Evolutionary conservation across 192 early-diverging fungal genomes (phyloP).

Genomic region (Globomyces pollinis-pini): DNA sequence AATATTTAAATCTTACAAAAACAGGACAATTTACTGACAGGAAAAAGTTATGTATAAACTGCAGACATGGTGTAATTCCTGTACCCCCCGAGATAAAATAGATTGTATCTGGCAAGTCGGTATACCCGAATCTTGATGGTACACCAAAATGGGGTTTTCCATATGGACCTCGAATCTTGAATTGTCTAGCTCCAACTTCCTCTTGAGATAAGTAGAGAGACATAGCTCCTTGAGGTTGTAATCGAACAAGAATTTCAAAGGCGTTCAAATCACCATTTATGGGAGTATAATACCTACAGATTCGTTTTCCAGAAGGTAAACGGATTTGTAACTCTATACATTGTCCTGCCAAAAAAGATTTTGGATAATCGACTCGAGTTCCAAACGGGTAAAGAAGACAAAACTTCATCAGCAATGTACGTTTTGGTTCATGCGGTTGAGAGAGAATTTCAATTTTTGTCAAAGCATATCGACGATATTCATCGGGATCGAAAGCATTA

Average conservation of each 20-base stretch:
- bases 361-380: slow-evolving; percentile 13
- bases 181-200: slow-evolving; percentile 28
- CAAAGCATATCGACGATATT: slow-evolving; percentile 37
- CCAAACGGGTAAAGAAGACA: slow-evolving; percentile 32
- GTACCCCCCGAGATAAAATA: slow-evolving; percentile 33
- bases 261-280: slow-evolving; percentile 12
- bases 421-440: background rate
- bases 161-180: slow-evolving; percentile 39
- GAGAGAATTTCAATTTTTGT: slow-evolving; percentile 10
- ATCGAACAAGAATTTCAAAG: slow-evolving; percentile 27
- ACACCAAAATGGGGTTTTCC: slow-evolving; percentile 21
- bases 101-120: background rate
- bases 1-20: slow-evolving; percentile 1
- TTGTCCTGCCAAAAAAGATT: slow-evolving; percentile 30
- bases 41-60: slow-evolving; percentile 27
- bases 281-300: slow-evolving; percentile 32
- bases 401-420: slow-evolving; percentile 25
- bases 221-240: slow-evolving; percentile 14
- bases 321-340: slow-evolving; percentile 29
- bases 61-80: slow-evolving; percentile 34
- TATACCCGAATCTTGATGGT: background rate
- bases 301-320: slow-evolving; percentile 18
- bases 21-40: slow-evolving; percentile 23
- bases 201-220: slow-evolving; percentile 16
- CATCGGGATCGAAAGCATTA: slow-evolving; percentile 23